Base-by-base conservation (phyloP, 164 flowering plant species). In the Pachysandra terminalis region DNA sequence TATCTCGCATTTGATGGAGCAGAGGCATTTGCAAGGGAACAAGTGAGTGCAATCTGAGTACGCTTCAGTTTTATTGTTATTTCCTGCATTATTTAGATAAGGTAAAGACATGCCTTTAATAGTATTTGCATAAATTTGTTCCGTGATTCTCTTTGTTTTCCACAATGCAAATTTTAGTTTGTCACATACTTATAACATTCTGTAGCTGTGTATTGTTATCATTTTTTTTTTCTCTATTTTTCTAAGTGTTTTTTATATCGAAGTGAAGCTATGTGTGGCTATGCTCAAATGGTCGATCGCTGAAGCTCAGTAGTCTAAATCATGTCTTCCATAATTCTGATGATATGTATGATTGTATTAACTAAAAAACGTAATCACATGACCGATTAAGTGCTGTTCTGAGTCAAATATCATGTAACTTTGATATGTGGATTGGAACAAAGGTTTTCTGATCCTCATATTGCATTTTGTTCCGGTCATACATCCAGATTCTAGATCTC, bases 1-100 rank as follows among this genome's bases (percentile, higher is more conserved):
- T 90, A 90, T 81, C 89, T 96, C 57, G 98, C 80, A 63, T 96
- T 96, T 81, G 99, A 89, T 54, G 99, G 93, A 55, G 99, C 99
- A 16, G 99, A 96, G 72, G 87, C 85, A 58, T 93, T 96, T 84
- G 98, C 98, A 40, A 96, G 86, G 80, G 93, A 90, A 68, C 97
- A 95, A 68, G 99, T 90, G 16, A 76, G 86, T 73, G 1, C 25
- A 48, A 23, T 55, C 37, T 32, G 7, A 32, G 37, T 7, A 32
- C 7, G 37, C 37, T 32, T 32, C 37, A 3, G 7, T 3, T 32
- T 7, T 3, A 3, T 32, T 32, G 37, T 7, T 32, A 32, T 32
- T 32, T 32, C 7, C 37, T 32, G 3, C 37, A 32, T 32, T 32
- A 3, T 32, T 3, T 32, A 32, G 37, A 32, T 32, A 32, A 32